Evolutionary conservation across 306 rosid genomes (phyloP), one percentile per base, ranked within the genome.

Genomic region (Dalbergia cochinchinensis): DNA sequence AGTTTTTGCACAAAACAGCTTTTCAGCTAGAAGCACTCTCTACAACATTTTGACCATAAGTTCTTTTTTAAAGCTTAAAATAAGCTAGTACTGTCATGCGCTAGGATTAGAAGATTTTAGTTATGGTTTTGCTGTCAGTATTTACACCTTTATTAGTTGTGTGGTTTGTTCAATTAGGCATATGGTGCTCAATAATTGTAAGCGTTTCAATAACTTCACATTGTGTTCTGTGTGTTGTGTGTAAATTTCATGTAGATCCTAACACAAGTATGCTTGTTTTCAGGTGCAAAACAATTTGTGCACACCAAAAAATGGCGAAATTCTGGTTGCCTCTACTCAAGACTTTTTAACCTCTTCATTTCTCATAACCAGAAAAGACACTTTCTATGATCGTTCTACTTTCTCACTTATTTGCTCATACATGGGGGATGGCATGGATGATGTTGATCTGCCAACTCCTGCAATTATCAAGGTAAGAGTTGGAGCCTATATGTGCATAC

Each of bases 251-350:
- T 37, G 58, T 65, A 34, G 47, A 65, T 57, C 61, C 67, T 58
- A 39, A 65, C 78, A 62, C 81, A 16, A 42, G 53, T 39, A 83
- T 66, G 57, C 39, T 81, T 83, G 34, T 77, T 81, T 22, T 66
- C 90, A 94, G 99, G 99, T 94, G 82, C 95, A 92, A 88, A 91
- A 92, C 88, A 94, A 94, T 87, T 85, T 94, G 70, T 94, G 99
- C 89, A 94, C 99, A 12, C 99, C 99, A 6, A 94, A 94, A 86
- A 94, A 94, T 84, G 99, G 99, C 63, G 99, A 94, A 83, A 92
- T 94, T 79, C 78, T 94, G 81, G 97, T 94, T 86, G 99, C 99
- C 82, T 94, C 99, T 19, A 94, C 97, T 22, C 99, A 94, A 87
- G 99, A 94, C 87, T 94, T 94, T 80, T 85, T 94, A 71, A 94